These are phyloP conservation scores for Cryptomeria japonica DNA, from an alignment of 75 land plant genomes.

Conservation along the genomic window DNA sequence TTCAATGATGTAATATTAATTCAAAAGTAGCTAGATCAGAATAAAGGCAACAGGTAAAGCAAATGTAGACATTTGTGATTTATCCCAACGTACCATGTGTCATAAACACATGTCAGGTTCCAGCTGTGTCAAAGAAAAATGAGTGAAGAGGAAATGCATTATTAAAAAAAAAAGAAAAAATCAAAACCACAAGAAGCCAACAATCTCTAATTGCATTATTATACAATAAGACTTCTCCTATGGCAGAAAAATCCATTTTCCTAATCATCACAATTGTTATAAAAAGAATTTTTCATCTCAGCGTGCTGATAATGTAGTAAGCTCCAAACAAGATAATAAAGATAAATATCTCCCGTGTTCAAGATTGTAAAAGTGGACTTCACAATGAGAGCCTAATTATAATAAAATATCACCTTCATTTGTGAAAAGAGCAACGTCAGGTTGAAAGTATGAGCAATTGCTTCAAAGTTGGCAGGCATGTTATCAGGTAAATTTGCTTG, in stretches of 20 bases:
- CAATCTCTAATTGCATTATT: neutral
- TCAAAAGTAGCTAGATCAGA: neutral
- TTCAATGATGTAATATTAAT: too few species aligned
- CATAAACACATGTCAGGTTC: neutral
- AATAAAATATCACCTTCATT: conserved; percentile 53
- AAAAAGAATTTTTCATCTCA: neutral
- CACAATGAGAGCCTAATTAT: conserved; percentile 5
- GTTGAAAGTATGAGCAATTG: conserved; percentile 83
- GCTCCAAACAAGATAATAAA: neutral
- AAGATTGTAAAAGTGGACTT: neutral
- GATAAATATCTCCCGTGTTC: neutral
- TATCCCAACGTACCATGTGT: neutral
- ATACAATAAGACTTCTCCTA: neutral
- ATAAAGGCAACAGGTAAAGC: neutral
- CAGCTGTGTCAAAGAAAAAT: neutral
- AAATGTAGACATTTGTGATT: neutral
- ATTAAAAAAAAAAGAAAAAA: neutral
- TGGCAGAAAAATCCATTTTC: neutral
- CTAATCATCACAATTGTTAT: neutral
- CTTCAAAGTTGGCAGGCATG: conserved; percentile 80
- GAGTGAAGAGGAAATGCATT: neutral
- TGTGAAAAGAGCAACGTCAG: conserved; percentile 63
- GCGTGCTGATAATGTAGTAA: neutral
- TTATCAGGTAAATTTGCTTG: conserved; percentile 84
- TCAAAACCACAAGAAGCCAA: neutral